phyloP scores from a whole-genome alignment of 2,329 filamentous ascomycete genomes.

The Purpureocillium takamizusanense region DNA sequence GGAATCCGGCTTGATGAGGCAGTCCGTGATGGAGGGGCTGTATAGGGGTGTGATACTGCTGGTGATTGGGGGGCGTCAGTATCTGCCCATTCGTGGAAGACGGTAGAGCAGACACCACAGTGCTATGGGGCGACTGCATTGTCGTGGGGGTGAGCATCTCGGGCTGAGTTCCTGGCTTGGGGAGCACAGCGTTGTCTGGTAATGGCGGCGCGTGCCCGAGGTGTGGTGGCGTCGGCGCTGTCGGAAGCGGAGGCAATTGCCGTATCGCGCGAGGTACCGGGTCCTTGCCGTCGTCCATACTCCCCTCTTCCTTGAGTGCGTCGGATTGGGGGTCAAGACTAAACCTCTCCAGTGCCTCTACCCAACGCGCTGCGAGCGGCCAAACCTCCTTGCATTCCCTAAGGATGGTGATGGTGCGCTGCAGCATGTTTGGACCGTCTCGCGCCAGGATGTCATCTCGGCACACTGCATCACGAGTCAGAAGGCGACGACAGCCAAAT shows the following conservation, averaged over 20 bases:
- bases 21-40: constrained; percentile 7
- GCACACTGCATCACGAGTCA: constrained; percentile 25
- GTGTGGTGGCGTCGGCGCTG: constrained; percentile 3
- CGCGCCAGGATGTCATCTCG: constrained; percentile 28
- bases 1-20: constrained; percentile 8
- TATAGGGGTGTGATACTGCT: constrained; percentile 5
- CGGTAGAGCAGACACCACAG: not conserved
- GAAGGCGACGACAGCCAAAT: no score
- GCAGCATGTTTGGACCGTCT: constrained; percentile 36
- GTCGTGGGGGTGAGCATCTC: constrained; percentile 8
- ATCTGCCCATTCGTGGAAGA: constrained; percentile 1
- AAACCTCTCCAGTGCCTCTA: constrained; percentile 39
- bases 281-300: constrained; percentile 40
- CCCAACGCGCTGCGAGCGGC: constrained; percentile 44
- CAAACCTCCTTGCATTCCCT: constrained; percentile 40
- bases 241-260: constrained; percentile 7
- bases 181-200: constrained; percentile 10
- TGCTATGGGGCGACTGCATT: constrained; percentile 8
- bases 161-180: constrained; percentile 12
- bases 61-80: constrained; percentile 4
- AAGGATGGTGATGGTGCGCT: constrained; percentile 34
- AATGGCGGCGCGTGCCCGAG: constrained; percentile 2
- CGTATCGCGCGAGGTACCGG: constrained; percentile 16
- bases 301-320: constrained; percentile 30
- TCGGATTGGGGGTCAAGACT: constrained; percentile 31